These are phyloP conservation scores for Sporothrix globosa DNA, from an alignment of 2,329 filamentous ascomycete species.

Conservation along the genomic window DNA sequence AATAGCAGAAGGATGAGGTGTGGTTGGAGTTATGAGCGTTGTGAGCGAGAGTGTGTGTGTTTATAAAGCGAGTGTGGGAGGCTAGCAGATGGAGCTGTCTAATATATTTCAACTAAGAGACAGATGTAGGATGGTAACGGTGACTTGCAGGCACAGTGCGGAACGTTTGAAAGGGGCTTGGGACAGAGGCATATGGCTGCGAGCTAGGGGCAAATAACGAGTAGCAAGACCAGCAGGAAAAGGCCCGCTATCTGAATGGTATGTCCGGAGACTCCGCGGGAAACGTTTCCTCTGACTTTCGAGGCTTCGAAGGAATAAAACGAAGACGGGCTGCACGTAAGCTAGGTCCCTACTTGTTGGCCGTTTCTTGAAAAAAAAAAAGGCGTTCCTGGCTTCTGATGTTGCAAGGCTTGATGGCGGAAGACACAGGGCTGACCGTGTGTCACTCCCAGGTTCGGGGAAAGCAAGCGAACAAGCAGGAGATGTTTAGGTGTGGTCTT, in stretches of 20 bases:
- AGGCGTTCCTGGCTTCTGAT: neutral
- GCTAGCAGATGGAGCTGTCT: conserved; percentile 12
- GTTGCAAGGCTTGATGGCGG: conserved; percentile 21
- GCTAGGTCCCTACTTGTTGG: neutral
- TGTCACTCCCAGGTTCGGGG: conserved; percentile 9
- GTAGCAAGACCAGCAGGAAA: conserved; percentile 7
- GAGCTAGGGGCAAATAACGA: conserved; percentile 21
- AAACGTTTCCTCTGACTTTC: conserved; percentile 24
- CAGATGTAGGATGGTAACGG: conserved; percentile 1
- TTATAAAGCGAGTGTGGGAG: conserved; percentile 25
- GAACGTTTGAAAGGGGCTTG: neutral
- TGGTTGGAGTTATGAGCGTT: neutral
- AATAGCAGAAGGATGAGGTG: conserved; percentile 22
- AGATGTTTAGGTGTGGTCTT: conserved; percentile 1
- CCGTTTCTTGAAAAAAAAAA: neutral
- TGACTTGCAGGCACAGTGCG: conserved; percentile 28
- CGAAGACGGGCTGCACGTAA: conserved; percentile 9
- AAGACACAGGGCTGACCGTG: conserved; percentile 1
- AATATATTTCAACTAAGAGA: conserved; percentile 25
- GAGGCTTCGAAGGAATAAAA: neutral
- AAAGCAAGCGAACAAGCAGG: conserved; percentile 10
- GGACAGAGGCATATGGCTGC: conserved; percentile 25
- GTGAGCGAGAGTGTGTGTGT: conserved; percentile 10
- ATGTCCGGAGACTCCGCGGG: conserved; percentile 26
- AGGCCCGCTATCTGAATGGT: conserved; percentile 15